Evolutionary conservation across 225 moss, liverwort and hornwort species (phyloP).

Genomic region (Pseudisothecium myosuroides): DNA sequence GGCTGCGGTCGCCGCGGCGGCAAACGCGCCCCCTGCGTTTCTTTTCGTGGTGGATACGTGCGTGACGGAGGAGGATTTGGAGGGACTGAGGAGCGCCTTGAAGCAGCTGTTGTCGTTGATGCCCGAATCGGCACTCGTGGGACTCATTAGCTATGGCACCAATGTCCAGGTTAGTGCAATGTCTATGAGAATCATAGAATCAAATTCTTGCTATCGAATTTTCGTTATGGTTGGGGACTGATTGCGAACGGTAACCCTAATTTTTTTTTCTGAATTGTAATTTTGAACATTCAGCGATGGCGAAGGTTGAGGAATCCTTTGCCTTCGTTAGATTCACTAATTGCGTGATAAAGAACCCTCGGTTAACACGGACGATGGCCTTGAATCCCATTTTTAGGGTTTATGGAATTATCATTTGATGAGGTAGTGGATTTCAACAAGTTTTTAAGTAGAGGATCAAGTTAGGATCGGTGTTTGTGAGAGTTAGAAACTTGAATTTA

Average conservation of each 20-base stretch:
- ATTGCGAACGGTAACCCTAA: neutral
- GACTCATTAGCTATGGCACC: slow-evolving; percentile 72
- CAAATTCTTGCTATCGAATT: neutral
- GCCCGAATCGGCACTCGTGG: slow-evolving; percentile 80
- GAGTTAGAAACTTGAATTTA: neutral
- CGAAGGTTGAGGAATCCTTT: neutral
- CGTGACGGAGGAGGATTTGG: slow-evolving; percentile 71
- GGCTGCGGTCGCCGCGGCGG: neutral
- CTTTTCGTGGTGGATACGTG: slow-evolving; percentile 88
- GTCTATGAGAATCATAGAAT: neutral
- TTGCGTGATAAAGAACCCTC: neutral
- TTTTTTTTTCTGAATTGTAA: neutral
- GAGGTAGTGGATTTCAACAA: neutral
- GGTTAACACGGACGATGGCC: neutral
- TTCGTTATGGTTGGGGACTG: neutral
- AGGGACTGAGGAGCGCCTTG: slow-evolving; percentile 55
- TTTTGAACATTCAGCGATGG: neutral
- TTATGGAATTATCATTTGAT: neutral
- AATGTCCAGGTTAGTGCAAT: slow-evolving; percentile 63
- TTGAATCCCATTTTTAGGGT: neutral
- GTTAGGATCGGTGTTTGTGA: neutral
- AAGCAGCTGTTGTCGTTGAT: slow-evolving; percentile 69
- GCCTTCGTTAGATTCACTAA: neutral
- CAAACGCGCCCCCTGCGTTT: slow-evolving; percentile 33
- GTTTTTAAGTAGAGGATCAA: neutral